Evolutionary conservation across 2,329 filamentous ascomycete species (phyloP).

Genomic region (Nigrospora oryzae): DNA sequence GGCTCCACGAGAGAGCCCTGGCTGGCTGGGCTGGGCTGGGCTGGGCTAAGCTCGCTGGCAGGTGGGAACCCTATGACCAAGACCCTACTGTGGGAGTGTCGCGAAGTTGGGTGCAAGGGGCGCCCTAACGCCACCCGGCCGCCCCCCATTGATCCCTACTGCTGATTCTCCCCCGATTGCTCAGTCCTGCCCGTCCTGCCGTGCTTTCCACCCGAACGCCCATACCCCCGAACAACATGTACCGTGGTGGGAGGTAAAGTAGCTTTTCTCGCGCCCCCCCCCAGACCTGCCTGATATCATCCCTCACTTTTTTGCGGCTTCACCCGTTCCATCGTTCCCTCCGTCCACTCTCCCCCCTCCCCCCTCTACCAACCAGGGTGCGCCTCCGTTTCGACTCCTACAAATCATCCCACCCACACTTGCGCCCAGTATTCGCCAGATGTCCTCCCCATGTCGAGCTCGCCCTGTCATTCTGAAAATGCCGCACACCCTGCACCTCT

Average conservation of each 20-base stretch:
- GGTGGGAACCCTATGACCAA: too few relatives aligned
- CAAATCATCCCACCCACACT: conserved; percentile 19
- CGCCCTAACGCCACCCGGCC: neutral
- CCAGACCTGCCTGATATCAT: conserved; percentile 1
- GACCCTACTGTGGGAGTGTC: too few relatives aligned
- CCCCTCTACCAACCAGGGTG: neutral
- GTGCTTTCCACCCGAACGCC: neutral
- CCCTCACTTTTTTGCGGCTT: neutral
- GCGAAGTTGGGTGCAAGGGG: too few relatives aligned
- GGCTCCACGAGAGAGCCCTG: too few relatives aligned
- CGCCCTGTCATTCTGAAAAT: conserved; percentile 43
- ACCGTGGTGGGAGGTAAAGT: too few relatives aligned
- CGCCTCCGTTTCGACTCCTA: neutral
- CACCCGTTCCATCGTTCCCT: neutral
- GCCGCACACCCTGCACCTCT: conserved; percentile 39
- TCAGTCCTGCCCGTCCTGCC: neutral
- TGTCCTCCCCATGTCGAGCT: conserved; percentile 52
- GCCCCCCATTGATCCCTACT: neutral
- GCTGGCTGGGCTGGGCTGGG: too few relatives aligned
- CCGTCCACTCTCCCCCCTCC: neutral
- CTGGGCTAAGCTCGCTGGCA: too few relatives aligned
- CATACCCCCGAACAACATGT: too few relatives aligned
- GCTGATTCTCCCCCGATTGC: neutral
- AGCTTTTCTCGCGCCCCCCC: neutral
- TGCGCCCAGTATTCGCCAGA: conserved; percentile 29